A percentile compares a stretch with the other conserved stretches of the same genome.
Conservation (phyloP, 2,329 filamentous ascomycete genomes). For the Nemania sp. region DNA sequence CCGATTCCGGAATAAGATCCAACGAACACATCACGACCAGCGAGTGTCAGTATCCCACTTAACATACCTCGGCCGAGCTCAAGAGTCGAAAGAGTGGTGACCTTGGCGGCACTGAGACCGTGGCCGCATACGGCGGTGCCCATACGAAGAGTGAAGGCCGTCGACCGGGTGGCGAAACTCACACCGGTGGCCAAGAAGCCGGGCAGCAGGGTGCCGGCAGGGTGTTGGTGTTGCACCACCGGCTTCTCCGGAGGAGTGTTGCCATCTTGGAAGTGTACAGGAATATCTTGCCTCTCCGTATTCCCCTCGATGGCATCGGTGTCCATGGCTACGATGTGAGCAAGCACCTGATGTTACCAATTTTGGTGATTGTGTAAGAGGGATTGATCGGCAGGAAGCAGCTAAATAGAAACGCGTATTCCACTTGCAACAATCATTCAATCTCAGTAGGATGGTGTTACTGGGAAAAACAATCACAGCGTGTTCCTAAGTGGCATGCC, state of each 20-base stretch:
- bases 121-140: slow-evolving; percentile 56
- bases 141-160: slow-evolving; percentile 58
- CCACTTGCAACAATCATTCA: no score
- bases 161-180: slow-evolving; percentile 63
- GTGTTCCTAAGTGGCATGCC: slow-evolving; percentile 4
- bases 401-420: no score
- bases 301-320: slow-evolving; percentile 20
- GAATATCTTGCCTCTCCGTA: slow-evolving; percentile 8
- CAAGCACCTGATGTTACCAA: neutral
- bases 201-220: slow-evolving; percentile 58
- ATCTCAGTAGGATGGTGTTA: no score
- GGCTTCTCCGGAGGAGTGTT: neutral
- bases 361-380: neutral
- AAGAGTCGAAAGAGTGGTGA: slow-evolving; percentile 60
- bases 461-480: neutral
- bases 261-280: slow-evolving; percentile 3
- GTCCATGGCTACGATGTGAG: slow-evolving; percentile 3
- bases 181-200: slow-evolving; percentile 59
- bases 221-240: slow-evolving; percentile 23
- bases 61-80: slow-evolving; percentile 59
- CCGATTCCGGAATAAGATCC: slow-evolving; percentile 52
- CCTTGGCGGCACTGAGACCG: slow-evolving; percentile 56
- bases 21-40: slow-evolving; percentile 53
- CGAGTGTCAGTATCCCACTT: slow-evolving; percentile 56
- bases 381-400: neutral